Percentiles rank a stretch among this genome's conserved stretches.
Evolutionary conservation across 2,329 filamentous ascomycete genomes (phyloP).

Genomic region (Colletotrichum karsti): DNA sequence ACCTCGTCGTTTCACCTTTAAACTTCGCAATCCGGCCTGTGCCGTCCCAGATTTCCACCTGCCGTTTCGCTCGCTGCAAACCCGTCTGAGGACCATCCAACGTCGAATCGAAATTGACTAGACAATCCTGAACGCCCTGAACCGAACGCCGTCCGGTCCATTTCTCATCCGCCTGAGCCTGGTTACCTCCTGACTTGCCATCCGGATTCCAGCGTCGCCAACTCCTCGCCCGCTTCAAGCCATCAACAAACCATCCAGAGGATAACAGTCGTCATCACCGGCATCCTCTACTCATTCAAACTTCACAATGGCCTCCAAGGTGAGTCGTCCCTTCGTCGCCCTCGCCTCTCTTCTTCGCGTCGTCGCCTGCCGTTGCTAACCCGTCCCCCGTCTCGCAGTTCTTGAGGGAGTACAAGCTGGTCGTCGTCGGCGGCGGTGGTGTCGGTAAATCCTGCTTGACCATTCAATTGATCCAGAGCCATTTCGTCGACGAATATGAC

Average conservation of each 20-base stretch:
- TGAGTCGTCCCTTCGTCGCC: slow-evolving; percentile 32
- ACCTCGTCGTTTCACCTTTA: slow-evolving; percentile 30
- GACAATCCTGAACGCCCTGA: not conserved
- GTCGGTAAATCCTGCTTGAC: slow-evolving; percentile 99
- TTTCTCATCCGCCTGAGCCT: slow-evolving; percentile 4
- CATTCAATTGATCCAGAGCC: slow-evolving; percentile 93
- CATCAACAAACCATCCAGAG: slow-evolving; percentile 20
- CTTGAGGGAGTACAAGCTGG: slow-evolving; percentile 91
- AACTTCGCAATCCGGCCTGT: slow-evolving; percentile 30
- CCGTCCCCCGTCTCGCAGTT: slow-evolving; percentile 62
- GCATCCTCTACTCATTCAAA: slow-evolving; percentile 10
- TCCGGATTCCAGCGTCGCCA: slow-evolving; percentile 11
- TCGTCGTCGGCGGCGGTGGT: slow-evolving; percentile 96
- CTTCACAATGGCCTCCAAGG: slow-evolving; percentile 50
- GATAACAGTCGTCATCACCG: not conserved
- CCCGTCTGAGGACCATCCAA: not conserved
- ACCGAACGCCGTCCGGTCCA: slow-evolving; percentile 3
- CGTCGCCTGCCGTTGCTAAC: slow-evolving; percentile 30
- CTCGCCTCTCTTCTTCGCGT: not conserved
- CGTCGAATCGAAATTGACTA: not conserved
- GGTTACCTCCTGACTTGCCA: slow-evolving; percentile 9
- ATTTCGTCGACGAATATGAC: slow-evolving; percentile 99
- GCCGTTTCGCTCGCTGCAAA: slow-evolving; percentile 25
- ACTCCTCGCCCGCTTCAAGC: slow-evolving; percentile 2
- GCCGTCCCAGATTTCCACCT: slow-evolving; percentile 27